Base-by-base conservation (phyloP, 2,329 filamentous ascomycete species). In the Pezicula carpinea region DNA sequence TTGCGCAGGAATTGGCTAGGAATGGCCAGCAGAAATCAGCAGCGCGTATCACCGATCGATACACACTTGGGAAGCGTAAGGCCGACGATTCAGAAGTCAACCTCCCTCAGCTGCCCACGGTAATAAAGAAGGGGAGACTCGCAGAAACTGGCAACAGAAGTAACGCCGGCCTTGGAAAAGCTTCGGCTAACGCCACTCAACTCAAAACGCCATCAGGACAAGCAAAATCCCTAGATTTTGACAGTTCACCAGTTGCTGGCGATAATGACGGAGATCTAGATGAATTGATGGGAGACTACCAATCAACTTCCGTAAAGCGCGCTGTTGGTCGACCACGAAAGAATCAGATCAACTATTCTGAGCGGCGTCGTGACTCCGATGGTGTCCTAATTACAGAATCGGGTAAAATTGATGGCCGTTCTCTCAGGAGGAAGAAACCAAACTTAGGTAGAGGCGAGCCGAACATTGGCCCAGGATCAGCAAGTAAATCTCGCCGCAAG, bases 341-440 rank as follows among this genome's bases (percentile, higher is more conserved):
- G 15, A 39, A 14, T 31, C 6, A 14, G 19, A 11, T 26, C 31
- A n/a, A 8, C 21, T 19, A 19, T 29, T 4, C 14, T 21, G 4
- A 32, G 35, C 19, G 39, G 39, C 13, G 26, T 13, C 43, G 42
- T 35, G 36, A 42, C 31, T 42, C 45, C 21, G 33, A 48, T 31
- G 46, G 46, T 13, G 5, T 39, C 35, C 32, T 44, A n/a, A 7
- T 48, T n/a, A 48, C 42, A 10, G 17, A 21, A 11, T 35, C 34
- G 15, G 49, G 49, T 6, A 48, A 51, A 32, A 13, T 48, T 17
- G 49, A 51, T 43, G 38, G 46, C 15, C 43, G 49, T n/a, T 50
- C 48, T n/a, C 44, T 50, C 10, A 21, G 38, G 22, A 23, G 38
- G 22, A 23, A 15, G 38, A 40, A 40, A 26, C 11, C n/a, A 22